These are phyloP conservation scores for Posidonia australis DNA, from an alignment of 106 monocot genomes.

Conservation along the genomic window DNA sequence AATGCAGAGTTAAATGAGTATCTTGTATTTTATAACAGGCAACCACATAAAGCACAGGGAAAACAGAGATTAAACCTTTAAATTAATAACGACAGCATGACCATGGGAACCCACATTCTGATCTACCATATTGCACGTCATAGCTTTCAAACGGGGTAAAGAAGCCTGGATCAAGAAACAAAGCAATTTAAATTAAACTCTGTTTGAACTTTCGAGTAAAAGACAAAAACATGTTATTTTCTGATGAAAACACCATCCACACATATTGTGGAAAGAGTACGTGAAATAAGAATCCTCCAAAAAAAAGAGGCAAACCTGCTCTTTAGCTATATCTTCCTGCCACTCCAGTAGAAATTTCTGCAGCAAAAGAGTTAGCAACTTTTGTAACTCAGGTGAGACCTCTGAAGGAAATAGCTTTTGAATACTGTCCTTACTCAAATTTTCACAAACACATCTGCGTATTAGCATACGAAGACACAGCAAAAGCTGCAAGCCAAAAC, in stretches of 20 bases:
- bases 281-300: background rate
- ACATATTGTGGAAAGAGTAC: background rate
- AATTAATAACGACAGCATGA: constrained; percentile 28
- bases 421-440: constrained; percentile 57
- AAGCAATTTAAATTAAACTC: no score
- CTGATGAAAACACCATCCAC: background rate
- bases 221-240: background rate
- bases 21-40: no score
- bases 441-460: constrained; percentile 53
- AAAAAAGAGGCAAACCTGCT: constrained; percentile 36
- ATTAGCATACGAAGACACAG: constrained; percentile 89
- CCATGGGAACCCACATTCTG: constrained; percentile 20
- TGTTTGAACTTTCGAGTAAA: no score
- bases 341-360: constrained; percentile 78
- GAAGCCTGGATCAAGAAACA: constrained; percentile 23
- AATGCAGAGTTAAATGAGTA: no score
- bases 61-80: constrained; percentile 27
- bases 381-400: constrained; percentile 66
- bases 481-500: constrained; percentile 49
- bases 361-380: constrained; percentile 59
- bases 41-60: no score
- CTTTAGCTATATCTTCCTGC: constrained; percentile 53
- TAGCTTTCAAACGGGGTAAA: constrained; percentile 39
- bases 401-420: constrained; percentile 73
- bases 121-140: constrained; percentile 46